A percentile compares a stretch with the other conserved stretches of the same genome.
These are phyloP conservation scores for Hyaloperonospora arabidopsidis DNA, from an alignment of 352 stramenopile genomes.

Conservation along the genomic window DNA sequence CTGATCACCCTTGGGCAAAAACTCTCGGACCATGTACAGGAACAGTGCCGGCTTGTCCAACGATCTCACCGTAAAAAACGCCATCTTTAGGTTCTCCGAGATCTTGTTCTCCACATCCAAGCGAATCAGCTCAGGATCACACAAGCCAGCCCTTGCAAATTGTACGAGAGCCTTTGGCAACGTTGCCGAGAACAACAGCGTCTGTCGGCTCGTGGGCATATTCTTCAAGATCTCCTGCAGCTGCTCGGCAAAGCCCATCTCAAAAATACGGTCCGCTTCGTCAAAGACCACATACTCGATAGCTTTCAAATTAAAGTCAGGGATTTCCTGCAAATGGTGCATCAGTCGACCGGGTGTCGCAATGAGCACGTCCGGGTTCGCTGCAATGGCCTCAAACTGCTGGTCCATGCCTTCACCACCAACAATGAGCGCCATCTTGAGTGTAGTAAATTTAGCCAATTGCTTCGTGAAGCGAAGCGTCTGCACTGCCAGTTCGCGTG, in stretches of 20 bases:
- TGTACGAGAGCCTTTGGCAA: slow-evolving; percentile 96
- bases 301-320: slow-evolving; percentile 88
- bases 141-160: slow-evolving; percentile 97
- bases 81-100: slow-evolving; percentile 94
- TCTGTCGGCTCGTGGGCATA: slow-evolving; percentile 84
- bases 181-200: slow-evolving; percentile 94
- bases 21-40: slow-evolving; percentile 93
- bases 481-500: slow-evolving; percentile 97
- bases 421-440: slow-evolving; percentile 91
- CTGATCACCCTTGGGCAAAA: slow-evolving; percentile 88
- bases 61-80: slow-evolving; percentile 94
- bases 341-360: slow-evolving; percentile 93
- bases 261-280: slow-evolving; percentile 98
- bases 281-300: slow-evolving; percentile 96
- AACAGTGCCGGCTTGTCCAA: slow-evolving; percentile 94
- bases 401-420: slow-evolving; percentile 97
- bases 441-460: slow-evolving; percentile 87
- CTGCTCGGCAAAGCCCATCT: slow-evolving; percentile 99
- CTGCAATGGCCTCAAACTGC: slow-evolving; percentile 93
- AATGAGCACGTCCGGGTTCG: slow-evolving; percentile 91
- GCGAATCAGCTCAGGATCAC: slow-evolving; percentile 94
- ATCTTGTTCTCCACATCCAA: slow-evolving; percentile 98
- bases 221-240: slow-evolving; percentile 90
- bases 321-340: slow-evolving; percentile 90
- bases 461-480: slow-evolving; percentile 88